These are phyloP conservation scores for Trichoderma reesei DNA, from an alignment of 495 filamentous ascomycete genomes.

Conservation along the genomic window DNA sequence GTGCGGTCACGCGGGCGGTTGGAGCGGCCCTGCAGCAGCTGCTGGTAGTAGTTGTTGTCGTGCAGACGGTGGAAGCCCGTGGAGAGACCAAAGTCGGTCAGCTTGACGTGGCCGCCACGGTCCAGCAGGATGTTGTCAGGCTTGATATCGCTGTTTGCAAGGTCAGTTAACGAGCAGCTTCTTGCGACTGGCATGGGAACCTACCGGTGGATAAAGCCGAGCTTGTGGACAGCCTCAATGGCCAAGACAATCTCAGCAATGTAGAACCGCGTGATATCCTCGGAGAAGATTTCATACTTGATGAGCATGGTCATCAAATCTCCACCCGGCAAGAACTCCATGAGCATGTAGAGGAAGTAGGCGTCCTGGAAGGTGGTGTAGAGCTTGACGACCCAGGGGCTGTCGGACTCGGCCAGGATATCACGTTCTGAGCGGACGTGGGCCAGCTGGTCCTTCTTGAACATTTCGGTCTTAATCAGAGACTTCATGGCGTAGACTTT, in stretches of 20 bases:
- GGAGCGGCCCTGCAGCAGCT: constrained; percentile 75
- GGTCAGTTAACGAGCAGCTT: background rate
- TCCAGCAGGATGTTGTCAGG: constrained; percentile 19
- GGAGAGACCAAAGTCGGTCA: constrained; percentile 96
- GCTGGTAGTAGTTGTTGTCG: constrained; percentile 96
- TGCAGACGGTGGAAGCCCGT: constrained; percentile 97
- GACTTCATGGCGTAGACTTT: constrained; percentile 99
- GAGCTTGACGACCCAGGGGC: constrained; percentile 97
- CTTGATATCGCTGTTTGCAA: constrained; percentile 38
- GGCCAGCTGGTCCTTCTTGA: constrained; percentile 98
- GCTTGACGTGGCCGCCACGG: constrained; percentile 69
- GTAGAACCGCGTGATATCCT: constrained; percentile 98
- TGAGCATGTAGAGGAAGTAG: constrained; percentile 94
- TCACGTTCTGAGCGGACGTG: constrained; percentile 97
- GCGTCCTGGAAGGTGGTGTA: constrained; percentile 95
- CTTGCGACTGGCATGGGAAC: background rate
- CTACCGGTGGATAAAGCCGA: constrained; percentile 93
- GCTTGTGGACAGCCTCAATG: constrained; percentile 94
- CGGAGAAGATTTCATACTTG: constrained; percentile 98
- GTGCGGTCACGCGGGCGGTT: constrained; percentile 70
- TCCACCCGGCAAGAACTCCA: constrained; percentile 97
- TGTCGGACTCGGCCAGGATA: constrained; percentile 95
- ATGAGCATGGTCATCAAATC: constrained; percentile 99
- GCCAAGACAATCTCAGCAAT: constrained; percentile 97
- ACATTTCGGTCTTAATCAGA: constrained; percentile 97